A percentile compares a stretch with the other conserved stretches of the same genome.
phyloP scores from a whole-genome alignment of 139 green algal species.

The Chlorella sp. region DNA sequence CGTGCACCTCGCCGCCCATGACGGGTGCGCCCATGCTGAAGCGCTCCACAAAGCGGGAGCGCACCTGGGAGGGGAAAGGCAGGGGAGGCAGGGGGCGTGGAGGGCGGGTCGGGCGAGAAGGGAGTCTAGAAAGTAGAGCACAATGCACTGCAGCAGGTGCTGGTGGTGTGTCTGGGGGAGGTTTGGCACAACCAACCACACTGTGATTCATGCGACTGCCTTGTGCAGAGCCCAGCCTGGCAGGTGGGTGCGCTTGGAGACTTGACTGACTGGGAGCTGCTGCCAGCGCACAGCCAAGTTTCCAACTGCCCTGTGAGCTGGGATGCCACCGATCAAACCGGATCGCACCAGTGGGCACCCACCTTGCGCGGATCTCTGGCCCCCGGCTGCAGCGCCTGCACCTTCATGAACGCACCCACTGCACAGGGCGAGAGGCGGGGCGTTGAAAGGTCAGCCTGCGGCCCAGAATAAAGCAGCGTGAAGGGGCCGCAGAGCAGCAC shows the following conservation, averaged over 20 bases:
- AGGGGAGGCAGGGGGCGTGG: background rate
- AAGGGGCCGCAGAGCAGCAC: no score
- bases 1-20: constrained; percentile 75
- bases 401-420: constrained; percentile 95
- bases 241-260: background rate
- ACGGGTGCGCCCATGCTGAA: constrained; percentile 92
- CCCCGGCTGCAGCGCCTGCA: constrained; percentile 70
- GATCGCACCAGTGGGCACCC: background rate
- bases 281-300: no score
- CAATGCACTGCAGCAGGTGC: background rate
- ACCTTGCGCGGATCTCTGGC: constrained; percentile 8
- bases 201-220: no score
- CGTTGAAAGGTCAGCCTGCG: no score
- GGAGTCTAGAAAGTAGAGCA: background rate
- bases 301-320: no score
- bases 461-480: no score
- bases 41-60: constrained; percentile 89
- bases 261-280: no score
- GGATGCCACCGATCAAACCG: no score
- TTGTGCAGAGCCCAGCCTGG: no score
- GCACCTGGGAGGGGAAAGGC: constrained; percentile 48
- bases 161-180: no score
- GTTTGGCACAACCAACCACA: no score
- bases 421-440: background rate
- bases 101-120: background rate